Base-by-base conservation (phyloP, 768 basidiomycete genomes). In the Collybia mongolica region DNA sequence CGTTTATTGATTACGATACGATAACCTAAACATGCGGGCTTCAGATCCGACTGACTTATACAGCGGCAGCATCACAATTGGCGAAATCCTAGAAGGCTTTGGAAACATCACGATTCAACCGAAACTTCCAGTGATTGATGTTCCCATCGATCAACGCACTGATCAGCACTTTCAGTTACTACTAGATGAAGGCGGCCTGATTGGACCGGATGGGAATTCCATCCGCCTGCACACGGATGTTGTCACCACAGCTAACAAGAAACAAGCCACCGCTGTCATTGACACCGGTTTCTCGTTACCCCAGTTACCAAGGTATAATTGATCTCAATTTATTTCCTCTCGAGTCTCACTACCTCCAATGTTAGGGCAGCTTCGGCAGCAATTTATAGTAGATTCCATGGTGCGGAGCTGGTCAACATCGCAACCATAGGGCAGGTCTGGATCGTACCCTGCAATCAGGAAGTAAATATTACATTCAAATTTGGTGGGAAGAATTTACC, bases 251-350 rank as follows among this genome's bases (percentile, higher is more conserved):
- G 63, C 66, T 22, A 65, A 77, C 40, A 65, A 65, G 8, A 67
- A 68, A 14, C 81, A 81, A 54, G 67, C 80, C 6, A 84, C 83
- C 1, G 79, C 78, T 3, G 71, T 90, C 2, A 68, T 89, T 24
- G 88, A 90, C 60, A 82, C 84, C 3, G 88, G 88, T 0, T 88
- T 85, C 62, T 75, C 84, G 0, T 68, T 88, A 2, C 77, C 84
- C 11, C 86, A 88, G 60, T 73, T 87, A 35, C 73, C 83, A 44
- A 55, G 68, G 80, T 80, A 40, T 70, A 61, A 2, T 17, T 40
- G 42, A 17, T 46, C 43, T 52, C 36, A 49, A 38, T 23, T 19
- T 9, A 2, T 15, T 37, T 53, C 17, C 48, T 22, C 23, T 56
- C 32, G 43, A 36, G 24, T 20, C 36, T 58, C 43, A 46, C 43